Evolutionary conservation across 176 grass and related monocot species (phyloP).

Genomic region (Coix lacrymajobi): DNA sequence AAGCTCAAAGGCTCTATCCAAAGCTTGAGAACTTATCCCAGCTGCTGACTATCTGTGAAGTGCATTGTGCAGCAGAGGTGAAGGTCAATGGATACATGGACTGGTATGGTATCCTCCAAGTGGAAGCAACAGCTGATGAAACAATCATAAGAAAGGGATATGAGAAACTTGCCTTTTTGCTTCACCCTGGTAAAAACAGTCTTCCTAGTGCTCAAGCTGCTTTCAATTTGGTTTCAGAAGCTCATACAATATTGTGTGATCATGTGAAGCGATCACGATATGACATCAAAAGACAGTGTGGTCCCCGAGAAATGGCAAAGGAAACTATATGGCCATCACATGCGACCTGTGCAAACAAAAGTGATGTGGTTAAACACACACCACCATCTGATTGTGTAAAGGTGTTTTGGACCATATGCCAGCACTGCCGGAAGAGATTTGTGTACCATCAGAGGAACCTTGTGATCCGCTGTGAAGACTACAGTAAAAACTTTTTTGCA

Average conservation of each 20-base stretch:
- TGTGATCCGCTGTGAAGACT: constrained; percentile 6
- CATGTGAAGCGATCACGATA: constrained; percentile 34
- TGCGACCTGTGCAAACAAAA: constrained; percentile 15
- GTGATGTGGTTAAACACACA: constrained; percentile 9
- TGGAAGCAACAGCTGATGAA: constrained; percentile 45
- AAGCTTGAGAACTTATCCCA: constrained; percentile 51
- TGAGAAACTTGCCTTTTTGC: constrained; percentile 50
- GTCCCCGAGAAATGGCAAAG: not conserved
- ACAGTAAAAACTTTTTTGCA: constrained; percentile 29
- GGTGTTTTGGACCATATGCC: constrained; percentile 29
- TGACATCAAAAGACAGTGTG: constrained; percentile 30
- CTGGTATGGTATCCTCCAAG: constrained; percentile 64
- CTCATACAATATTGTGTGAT: constrained; percentile 44
- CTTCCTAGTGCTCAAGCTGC: constrained; percentile 59
- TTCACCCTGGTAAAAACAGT: constrained; percentile 70
- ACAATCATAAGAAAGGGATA: constrained; percentile 49
- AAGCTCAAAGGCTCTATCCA: constrained; percentile 57
- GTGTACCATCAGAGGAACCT: constrained; percentile 26
- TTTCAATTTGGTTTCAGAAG: constrained; percentile 65
- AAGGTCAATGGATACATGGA: constrained; percentile 36
- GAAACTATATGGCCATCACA: not conserved
- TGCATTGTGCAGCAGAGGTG: constrained; percentile 45
- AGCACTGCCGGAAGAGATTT: constrained; percentile 10
- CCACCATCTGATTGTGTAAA: not conserved
- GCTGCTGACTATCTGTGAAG: constrained; percentile 55